A percentile compares a stretch with the other conserved stretches of the same genome.
These are phyloP conservation scores for Coprinopsis marcescibilis DNA, from an alignment of 768 basidiomycete species.

Conservation along the genomic window DNA sequence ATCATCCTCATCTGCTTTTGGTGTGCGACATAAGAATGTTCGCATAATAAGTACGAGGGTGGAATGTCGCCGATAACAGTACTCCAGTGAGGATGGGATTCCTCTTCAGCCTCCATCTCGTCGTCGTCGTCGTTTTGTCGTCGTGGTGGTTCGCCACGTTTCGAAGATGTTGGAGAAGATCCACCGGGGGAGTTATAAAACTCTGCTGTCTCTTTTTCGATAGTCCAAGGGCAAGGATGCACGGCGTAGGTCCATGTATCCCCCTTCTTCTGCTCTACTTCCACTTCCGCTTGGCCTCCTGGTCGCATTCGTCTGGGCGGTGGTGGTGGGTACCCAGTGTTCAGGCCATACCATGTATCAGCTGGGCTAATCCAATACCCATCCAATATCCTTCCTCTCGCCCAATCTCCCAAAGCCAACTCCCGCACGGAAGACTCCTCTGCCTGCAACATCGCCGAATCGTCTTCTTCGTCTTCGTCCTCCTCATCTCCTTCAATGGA, in stretches of 20 bases:
- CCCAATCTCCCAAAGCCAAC: slow-evolving; percentile 68
- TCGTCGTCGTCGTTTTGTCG: slow-evolving; percentile 8
- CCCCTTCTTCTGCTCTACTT: slow-evolving; percentile 17
- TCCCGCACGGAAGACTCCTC: slow-evolving; percentile 39
- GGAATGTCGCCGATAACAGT: slow-evolving; percentile 49
- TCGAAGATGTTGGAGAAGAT: no score
- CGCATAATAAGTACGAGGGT: slow-evolving; percentile 58
- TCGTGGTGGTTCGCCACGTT: no score
- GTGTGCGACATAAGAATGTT: slow-evolving; percentile 54
- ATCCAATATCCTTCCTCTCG: slow-evolving; percentile 62
- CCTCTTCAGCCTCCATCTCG: slow-evolving; percentile 18
- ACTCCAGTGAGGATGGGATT: slow-evolving; percentile 40
- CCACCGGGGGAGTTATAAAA: background rate
- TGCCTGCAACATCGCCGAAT: slow-evolving; percentile 35
- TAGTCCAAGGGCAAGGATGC: slow-evolving; percentile 64
- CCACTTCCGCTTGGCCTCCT: slow-evolving; percentile 11
- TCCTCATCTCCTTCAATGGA: slow-evolving; percentile 31
- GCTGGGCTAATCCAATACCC: slow-evolving; percentile 74
- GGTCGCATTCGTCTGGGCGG: background rate
- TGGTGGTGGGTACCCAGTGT: slow-evolving; percentile 12
- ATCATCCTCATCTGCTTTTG: slow-evolving; percentile 55
- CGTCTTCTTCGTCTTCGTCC: slow-evolving; percentile 41
- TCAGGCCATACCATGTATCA: slow-evolving; percentile 52
- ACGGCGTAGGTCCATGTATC: slow-evolving; percentile 23
- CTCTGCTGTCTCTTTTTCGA: slow-evolving; percentile 24